Evolutionary conservation across 805 yeast species (phyloP).

Genomic region (Candida sphagnicola): DNA sequence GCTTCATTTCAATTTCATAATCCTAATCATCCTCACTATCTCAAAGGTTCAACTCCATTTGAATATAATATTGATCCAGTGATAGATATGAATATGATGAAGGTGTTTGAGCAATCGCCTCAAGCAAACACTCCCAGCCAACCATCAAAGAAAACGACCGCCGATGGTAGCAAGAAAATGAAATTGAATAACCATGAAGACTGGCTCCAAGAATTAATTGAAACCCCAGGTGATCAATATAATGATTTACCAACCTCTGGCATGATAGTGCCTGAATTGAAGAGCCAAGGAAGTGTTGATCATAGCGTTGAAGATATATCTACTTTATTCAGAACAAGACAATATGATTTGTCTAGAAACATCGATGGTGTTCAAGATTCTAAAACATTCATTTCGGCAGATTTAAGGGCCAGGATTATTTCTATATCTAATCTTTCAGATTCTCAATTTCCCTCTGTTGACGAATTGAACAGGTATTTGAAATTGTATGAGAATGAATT

Average conservation of each 20-base stretch:
- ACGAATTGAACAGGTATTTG: constrained; percentile 73
- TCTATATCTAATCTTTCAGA: constrained; percentile 48
- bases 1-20: constrained; percentile 26
- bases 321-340: constrained; percentile 60
- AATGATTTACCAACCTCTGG: constrained; percentile 2
- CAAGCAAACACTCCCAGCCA: neutral
- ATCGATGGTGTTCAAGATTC: neutral
- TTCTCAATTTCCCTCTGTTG: constrained; percentile 67
- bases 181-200: constrained; percentile 31
- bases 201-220: constrained; percentile 70
- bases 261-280: constrained; percentile 2
- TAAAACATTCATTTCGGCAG: constrained; percentile 34
- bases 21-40: constrained; percentile 36
- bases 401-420: constrained; percentile 52
- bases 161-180: constrained; percentile 3
- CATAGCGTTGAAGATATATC: constrained; percentile 44
- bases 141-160: neutral
- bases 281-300: constrained; percentile 2
- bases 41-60: constrained; percentile 39
- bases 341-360: constrained; percentile 54
- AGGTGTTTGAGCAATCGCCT: constrained; percentile 5
- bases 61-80: constrained; percentile 25
- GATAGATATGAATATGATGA: constrained; percentile 12
- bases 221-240: constrained; percentile 51
- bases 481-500: constrained; percentile 74